Evolutionary conservation across 768 basidiomycete species (phyloP).

Genomic region (Roridomyces roridus): DNA sequence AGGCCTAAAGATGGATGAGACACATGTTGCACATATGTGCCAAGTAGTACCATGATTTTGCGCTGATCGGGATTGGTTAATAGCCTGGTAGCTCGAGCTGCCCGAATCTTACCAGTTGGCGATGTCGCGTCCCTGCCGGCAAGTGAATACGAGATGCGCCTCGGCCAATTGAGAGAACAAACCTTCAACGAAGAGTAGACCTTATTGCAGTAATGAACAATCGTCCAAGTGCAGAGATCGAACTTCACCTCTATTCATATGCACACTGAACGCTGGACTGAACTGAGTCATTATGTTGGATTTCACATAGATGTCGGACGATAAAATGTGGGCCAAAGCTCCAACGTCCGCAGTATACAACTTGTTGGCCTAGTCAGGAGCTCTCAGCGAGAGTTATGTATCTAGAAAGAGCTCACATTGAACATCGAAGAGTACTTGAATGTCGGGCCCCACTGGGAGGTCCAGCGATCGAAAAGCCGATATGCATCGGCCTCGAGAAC

Average conservation of each 20-base stretch:
- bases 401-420: not conserved
- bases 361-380: not conserved
- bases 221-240: too few relatives aligned
- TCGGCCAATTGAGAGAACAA: too few relatives aligned
- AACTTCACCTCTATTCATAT: not conserved
- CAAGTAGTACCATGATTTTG: not conserved
- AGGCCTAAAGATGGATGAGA: not conserved
- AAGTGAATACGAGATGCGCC: not conserved
- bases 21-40: not conserved
- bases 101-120: not conserved
- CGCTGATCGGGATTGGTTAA: not conserved
- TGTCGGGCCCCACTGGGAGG: not conserved
- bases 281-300: not conserved
- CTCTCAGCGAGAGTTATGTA: too few relatives aligned
- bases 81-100: too few relatives aligned
- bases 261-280: not conserved
- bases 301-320: not conserved
- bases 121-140: not conserved
- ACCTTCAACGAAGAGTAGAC: not conserved
- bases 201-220: not conserved
- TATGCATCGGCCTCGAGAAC: not conserved
- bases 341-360: not conserved
- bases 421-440: not conserved
- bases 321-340: not conserved
- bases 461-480: not conserved